Conservation (phyloP, 2,329 filamentous ascomycete species). For the Zymoseptoria tritici region DNA sequence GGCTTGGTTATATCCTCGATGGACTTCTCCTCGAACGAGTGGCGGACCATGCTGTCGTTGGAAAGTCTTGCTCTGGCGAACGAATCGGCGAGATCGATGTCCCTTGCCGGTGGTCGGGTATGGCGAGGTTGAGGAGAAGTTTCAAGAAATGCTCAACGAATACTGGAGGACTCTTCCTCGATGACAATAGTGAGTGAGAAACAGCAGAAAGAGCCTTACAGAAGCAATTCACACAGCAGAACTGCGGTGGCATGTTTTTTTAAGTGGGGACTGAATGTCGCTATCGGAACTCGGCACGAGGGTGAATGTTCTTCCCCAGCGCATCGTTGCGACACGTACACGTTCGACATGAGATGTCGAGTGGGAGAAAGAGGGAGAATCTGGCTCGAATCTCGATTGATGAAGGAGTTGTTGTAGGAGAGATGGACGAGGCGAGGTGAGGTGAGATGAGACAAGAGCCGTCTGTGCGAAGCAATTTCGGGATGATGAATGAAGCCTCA, state of each 20-base stretch:
- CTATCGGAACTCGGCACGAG: too few relatives aligned
- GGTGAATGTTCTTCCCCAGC: background rate
- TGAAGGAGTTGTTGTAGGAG: too few relatives aligned
- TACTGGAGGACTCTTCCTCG: background rate
- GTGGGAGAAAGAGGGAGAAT: too few relatives aligned
- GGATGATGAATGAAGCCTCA: background rate
- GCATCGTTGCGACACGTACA: background rate
- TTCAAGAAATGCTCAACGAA: background rate
- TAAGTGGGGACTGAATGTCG: too few relatives aligned
- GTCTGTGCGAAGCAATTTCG: too few relatives aligned
- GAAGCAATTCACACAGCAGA: background rate
- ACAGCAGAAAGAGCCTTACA: background rate
- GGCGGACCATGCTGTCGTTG: background rate
- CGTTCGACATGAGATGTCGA: too few relatives aligned
- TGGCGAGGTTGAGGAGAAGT: background rate
- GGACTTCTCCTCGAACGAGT: background rate
- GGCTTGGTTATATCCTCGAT: background rate
- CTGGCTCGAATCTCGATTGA: too few relatives aligned
- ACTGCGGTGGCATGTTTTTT: too few relatives aligned
- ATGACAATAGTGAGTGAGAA: background rate
- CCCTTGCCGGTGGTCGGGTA: too few relatives aligned
- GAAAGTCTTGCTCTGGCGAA: background rate
- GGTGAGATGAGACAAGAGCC: too few relatives aligned
- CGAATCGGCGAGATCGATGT: background rate
- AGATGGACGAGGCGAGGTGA: too few relatives aligned